Conservation (phyloP, 208 protist genomes). For the Histomonas meleagridis region DNA sequence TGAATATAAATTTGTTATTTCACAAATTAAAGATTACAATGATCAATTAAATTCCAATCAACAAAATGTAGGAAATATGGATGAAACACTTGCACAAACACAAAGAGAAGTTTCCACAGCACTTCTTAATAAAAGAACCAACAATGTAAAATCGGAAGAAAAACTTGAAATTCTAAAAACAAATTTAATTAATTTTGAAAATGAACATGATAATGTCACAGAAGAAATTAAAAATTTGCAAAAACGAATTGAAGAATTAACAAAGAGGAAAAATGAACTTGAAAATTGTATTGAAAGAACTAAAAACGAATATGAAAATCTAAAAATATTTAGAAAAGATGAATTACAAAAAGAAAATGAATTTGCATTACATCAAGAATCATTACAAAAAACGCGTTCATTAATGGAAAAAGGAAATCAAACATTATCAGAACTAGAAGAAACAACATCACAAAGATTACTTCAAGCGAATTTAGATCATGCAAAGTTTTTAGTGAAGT, state of each 20-base stretch:
- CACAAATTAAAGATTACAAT: not conserved
- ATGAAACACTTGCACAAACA: not conserved
- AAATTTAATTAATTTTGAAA: not conserved
- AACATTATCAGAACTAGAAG: not conserved
- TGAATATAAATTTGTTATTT: not conserved
- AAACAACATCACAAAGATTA: not conserved
- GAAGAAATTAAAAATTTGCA: not conserved
- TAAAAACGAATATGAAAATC: not conserved
- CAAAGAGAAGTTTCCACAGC: not conserved
- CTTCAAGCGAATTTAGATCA: not conserved
- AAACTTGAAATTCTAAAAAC: not conserved
- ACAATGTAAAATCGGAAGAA: not conserved
- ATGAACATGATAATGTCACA: not conserved
- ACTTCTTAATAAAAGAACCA: not conserved
- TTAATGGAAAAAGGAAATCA: not conserved
- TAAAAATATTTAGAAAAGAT: not conserved
- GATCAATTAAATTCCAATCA: not conserved
- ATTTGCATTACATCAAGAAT: not conserved
- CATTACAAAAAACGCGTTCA: not conserved
- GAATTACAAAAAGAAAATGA: slow-evolving; percentile 25
- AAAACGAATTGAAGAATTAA: not conserved
- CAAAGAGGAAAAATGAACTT: not conserved
- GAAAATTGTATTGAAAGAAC: not conserved
- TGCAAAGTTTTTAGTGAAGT: not conserved
- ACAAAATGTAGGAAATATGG: not conserved